A percentile compares a stretch with the other conserved stretches of the same genome.
phyloP scores from a whole-genome alignment of 2,329 filamentous ascomycete genomes.

The Myotisia sp. region DNA sequence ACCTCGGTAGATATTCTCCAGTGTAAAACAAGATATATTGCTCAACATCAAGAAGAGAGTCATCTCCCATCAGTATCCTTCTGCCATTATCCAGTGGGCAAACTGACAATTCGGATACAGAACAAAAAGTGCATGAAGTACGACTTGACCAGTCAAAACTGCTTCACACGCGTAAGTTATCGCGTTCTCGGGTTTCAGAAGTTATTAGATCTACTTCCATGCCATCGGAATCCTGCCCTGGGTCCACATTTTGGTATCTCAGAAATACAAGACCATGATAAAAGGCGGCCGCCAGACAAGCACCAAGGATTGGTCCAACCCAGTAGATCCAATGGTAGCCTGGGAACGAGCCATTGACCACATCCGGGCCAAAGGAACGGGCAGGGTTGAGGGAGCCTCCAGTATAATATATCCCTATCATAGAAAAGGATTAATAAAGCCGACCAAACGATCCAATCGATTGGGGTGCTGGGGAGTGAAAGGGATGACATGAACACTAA shows the following conservation, averaged over 20 bases:
- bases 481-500: slow-evolving; percentile 10
- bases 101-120: too few relatives aligned
- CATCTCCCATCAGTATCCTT: too few relatives aligned
- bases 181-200: too few relatives aligned
- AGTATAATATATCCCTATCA: slow-evolving; percentile 33
- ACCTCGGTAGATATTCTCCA: too few relatives aligned
- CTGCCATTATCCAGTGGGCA: too few relatives aligned
- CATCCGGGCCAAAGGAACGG: slow-evolving; percentile 35
- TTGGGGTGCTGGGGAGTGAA: background rate
- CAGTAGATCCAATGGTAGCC: slow-evolving; percentile 40
- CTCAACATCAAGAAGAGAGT: too few relatives aligned
- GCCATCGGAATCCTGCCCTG: slow-evolving; percentile 43
- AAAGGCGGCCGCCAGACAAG: slow-evolving; percentile 36
- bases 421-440: background rate
- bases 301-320: slow-evolving; percentile 33
- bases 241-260: slow-evolving; percentile 32
- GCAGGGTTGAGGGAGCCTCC: slow-evolving; percentile 37
- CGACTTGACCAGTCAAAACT: too few relatives aligned
- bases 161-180: too few relatives aligned
- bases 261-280: slow-evolving; percentile 35
- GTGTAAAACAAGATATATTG: too few relatives aligned
- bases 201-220: slow-evolving; percentile 3
- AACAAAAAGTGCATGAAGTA: too few relatives aligned
- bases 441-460: background rate
- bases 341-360: slow-evolving; percentile 32